Percentiles rank a stretch among this genome's conserved stretches.
Evolutionary conservation across 192 early-diverging fungal species (phyloP).

Genomic region (Entrophospora sp.): DNA sequence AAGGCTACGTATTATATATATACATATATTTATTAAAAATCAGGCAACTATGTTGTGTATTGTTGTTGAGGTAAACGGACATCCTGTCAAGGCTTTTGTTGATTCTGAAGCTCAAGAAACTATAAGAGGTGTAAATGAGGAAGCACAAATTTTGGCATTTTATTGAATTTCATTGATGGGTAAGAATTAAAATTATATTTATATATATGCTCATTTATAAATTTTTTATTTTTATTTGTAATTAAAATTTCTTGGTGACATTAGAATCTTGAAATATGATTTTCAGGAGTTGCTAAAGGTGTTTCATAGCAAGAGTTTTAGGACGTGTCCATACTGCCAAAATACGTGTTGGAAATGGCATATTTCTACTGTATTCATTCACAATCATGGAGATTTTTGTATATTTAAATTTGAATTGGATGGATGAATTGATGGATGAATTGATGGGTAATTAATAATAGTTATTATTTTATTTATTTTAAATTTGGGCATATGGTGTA

Average conservation of each 20-base stretch:
- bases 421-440: not conserved
- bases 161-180: too few species aligned
- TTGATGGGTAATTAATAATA: not conserved
- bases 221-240: too few species aligned
- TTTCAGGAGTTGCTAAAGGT: constrained; percentile 82
- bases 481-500: too few species aligned
- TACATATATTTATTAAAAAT: not conserved
- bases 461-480: not conserved
- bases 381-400: constrained; percentile 70
- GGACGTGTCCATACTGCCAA: constrained; percentile 89
- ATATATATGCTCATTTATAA: too few species aligned
- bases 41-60: constrained; percentile 89
- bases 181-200: too few species aligned
- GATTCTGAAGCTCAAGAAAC: constrained; percentile 96
- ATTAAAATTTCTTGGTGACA: too few species aligned
- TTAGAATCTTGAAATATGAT: too few species aligned
- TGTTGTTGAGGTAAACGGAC: constrained; percentile 80
- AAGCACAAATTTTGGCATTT: too few species aligned
- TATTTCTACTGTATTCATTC: constrained; percentile 80
- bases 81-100: constrained; percentile 83
- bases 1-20: too few species aligned
- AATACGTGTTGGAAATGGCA: constrained; percentile 67
- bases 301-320: constrained; percentile 92
- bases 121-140: constrained; percentile 51
- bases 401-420: constrained; percentile 74